Evolutionary conservation across 805 yeast species (phyloP), one percentile per base, ranked within the genome.

Genomic region (Metschnikowia bowlesiae): DNA sequence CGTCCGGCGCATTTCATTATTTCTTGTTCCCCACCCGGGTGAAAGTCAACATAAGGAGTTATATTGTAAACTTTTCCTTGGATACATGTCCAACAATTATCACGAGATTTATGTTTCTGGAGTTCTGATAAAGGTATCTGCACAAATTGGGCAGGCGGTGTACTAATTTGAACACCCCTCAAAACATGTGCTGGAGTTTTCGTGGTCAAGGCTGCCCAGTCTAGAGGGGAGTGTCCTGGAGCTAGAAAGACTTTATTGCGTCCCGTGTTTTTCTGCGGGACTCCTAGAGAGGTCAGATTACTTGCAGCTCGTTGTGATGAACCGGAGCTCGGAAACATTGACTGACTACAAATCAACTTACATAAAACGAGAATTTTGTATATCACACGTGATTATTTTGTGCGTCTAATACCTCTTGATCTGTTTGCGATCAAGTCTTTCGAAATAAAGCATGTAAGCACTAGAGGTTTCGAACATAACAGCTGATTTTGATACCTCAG

Each of bases 21-120:
- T 61, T 89, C 88, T 6, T 80, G 82, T 4, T 75, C 82, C 1
- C 99, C 99, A 34, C 99, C 99, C 0, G 99, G 99, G 58, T 92
- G 99, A 65, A 83, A 94, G 48, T 80, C 73, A 34, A 94, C 62
- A 65, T 94, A 92, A 10, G 86, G 83, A 0, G 97, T 83, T n/a
- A 92, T 73, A 61, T 91, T 89, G 70, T 87, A 92, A 1, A 92
- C 96, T 59, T 81, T 85, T 4, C 90, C 88, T 40, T 81, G 81
- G 7, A 92, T 75, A 33, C 81, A 81, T 3, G 94, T 85, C 98
- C 98, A 92, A 51, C 87, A 87, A 62, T 94, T 96, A 0, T 78
- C 78, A n/a, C 52, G 54, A 0, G 75, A 64, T 16, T 71, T 75
- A 65, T 92, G 97, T 44, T 66, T 71, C 39, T 69, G 68, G 48